These are phyloP conservation scores for Tylopilus sp. DNA, from an alignment of 1,284 basidiomycete species.

Conservation along the genomic window DNA sequence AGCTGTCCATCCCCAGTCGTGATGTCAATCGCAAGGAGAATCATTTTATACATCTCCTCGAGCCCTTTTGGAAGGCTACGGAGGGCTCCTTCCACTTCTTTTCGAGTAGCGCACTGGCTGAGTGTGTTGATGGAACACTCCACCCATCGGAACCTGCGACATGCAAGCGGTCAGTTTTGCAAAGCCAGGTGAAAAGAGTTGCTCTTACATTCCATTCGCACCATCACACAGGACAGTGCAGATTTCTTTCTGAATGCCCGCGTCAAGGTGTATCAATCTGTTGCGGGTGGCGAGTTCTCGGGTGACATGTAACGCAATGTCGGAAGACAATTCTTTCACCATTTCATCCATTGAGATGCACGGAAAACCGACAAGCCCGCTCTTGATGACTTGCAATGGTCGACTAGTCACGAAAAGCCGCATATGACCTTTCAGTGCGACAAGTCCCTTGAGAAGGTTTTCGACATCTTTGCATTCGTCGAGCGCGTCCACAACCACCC, in stretches of 20 bases:
- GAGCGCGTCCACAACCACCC: slow-evolving; percentile 21
- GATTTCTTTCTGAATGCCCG: slow-evolving; percentile 18
- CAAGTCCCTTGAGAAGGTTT: neutral
- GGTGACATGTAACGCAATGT: slow-evolving; percentile 18
- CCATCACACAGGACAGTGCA: neutral
- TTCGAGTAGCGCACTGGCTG: slow-evolving; percentile 1
- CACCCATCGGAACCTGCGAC: slow-evolving; percentile 18
- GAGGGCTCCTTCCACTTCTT: neutral
- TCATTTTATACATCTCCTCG: slow-evolving; percentile 14
- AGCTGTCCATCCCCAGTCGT: neutral
- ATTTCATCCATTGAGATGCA: slow-evolving; percentile 15
- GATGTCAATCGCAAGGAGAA: slow-evolving; percentile 6
- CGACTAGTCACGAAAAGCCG: slow-evolving; percentile 28
- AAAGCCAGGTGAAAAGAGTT: no score
- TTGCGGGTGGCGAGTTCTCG: slow-evolving; percentile 20
- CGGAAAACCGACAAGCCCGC: neutral
- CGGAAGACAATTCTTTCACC: slow-evolving; percentile 2
- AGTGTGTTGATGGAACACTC: slow-evolving; percentile 14
- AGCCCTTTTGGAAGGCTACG: slow-evolving; percentile 9
- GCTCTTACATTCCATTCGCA: slow-evolving; percentile 20
- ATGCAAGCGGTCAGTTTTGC: no score
- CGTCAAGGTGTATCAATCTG: slow-evolving; percentile 1
- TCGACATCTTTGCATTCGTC: slow-evolving; percentile 22
- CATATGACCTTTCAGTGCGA: neutral
- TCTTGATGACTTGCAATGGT: slow-evolving; percentile 16